phyloP scores from a whole-genome alignment of 805 yeast genomes.

The Kodamaea hsintzibuensis region DNA sequence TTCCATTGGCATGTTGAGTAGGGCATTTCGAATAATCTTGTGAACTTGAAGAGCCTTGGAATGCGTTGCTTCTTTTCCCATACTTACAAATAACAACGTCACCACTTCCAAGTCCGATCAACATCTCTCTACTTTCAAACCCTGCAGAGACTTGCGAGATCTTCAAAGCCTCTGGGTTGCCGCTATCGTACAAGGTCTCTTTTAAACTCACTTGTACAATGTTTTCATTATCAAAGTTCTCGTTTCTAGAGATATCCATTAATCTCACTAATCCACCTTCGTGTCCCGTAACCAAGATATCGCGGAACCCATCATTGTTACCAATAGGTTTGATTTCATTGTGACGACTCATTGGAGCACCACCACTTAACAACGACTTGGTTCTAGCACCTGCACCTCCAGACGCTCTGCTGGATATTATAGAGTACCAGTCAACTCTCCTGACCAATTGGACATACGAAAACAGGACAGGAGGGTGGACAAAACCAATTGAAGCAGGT shows the following conservation, averaged over 20 bases:
- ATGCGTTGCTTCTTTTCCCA: constrained; percentile 47
- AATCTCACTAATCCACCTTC: constrained; percentile 79
- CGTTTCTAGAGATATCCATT: constrained; percentile 82
- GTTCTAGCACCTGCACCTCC: constrained; percentile 41
- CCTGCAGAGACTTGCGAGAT: constrained; percentile 70
- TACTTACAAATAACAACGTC: constrained; percentile 75
- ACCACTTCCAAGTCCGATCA: constrained; percentile 67
- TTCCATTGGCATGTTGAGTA: constrained; percentile 33
- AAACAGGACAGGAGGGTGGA: constrained; percentile 68
- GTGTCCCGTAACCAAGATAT: constrained; percentile 77
- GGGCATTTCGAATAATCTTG: constrained; percentile 31
- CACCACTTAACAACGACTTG: constrained; percentile 68
- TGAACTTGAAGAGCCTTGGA: constrained; percentile 12
- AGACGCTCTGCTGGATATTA: constrained; percentile 46
- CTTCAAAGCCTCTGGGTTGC: constrained; percentile 37
- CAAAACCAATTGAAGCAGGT: constrained; percentile 80
- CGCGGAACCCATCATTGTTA: constrained; percentile 42
- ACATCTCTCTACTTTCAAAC: constrained; percentile 71
- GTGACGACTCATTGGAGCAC: constrained; percentile 57
- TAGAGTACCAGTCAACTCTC: constrained; percentile 75
- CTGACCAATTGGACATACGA: constrained; percentile 54
- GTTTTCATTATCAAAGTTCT: constrained; percentile 36
- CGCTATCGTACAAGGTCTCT: constrained; percentile 32
- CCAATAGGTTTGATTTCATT: constrained; percentile 32
- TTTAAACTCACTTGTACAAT: constrained; percentile 34